Evolutionary conservation across 2,329 filamentous ascomycete genomes (phyloP).

Genomic region (Triangularia setosa): DNA sequence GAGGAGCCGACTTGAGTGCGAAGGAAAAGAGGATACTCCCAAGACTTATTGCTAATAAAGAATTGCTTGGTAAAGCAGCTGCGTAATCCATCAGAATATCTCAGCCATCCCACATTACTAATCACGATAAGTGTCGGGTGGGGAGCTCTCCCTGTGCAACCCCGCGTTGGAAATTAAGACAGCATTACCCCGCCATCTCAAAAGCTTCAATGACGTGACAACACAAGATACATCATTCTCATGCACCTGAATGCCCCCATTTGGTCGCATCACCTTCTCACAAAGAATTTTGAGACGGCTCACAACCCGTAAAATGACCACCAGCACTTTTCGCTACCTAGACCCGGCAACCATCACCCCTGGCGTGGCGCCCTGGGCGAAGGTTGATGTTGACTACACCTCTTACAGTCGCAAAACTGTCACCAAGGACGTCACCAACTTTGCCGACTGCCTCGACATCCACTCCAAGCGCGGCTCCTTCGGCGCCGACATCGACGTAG

Average conservation of each 20-base stretch:
- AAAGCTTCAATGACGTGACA: neutral
- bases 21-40: neutral
- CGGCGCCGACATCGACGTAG: constrained; percentile 46
- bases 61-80: neutral
- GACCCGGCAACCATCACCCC: constrained; percentile 44
- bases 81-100: neutral
- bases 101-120: neutral
- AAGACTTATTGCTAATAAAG: neutral
- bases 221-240: neutral
- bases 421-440: constrained; percentile 48
- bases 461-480: constrained; percentile 40
- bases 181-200: neutral
- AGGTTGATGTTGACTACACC: constrained; percentile 58
- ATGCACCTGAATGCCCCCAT: neutral
- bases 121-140: neutral
- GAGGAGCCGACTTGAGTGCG: neutral
- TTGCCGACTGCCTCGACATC: constrained; percentile 48
- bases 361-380: constrained; percentile 55
- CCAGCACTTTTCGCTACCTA: constrained; percentile 53
- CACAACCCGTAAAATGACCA: constrained; percentile 20
- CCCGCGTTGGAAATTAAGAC: neutral
- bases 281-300: neutral
- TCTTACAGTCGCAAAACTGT: constrained; percentile 48
- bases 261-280: neutral
- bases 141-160: neutral